A percentile compares a stretch with the other conserved stretches of the same genome.
phyloP scores from a whole-genome alignment of 2,329 filamentous ascomycete species.

The Fusarium mexicanum region DNA sequence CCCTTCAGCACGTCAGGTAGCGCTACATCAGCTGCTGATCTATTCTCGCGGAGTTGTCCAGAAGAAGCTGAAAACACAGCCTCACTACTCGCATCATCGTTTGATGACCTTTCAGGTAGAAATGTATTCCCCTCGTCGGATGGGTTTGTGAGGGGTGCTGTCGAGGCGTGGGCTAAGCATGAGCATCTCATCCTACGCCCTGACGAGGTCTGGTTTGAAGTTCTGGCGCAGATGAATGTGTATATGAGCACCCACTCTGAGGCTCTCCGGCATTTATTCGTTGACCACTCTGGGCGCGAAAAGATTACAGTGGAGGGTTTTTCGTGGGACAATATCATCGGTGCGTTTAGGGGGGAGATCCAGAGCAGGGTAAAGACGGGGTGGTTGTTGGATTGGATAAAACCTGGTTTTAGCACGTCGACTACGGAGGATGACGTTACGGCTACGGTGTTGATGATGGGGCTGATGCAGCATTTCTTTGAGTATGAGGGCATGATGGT shows the following conservation, averaged over 20 bases:
- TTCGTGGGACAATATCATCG: conserved; percentile 42
- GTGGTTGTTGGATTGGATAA: conserved; percentile 55
- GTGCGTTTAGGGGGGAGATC: conserved; percentile 52
- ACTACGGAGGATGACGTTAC: conserved; percentile 51
- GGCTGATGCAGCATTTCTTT: conserved; percentile 54
- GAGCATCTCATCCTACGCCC: conserved; percentile 61
- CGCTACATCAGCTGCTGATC: conserved; percentile 43
- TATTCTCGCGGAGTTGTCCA: conserved; percentile 47
- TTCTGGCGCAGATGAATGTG: conserved; percentile 61
- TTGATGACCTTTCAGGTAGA: conserved; percentile 21
- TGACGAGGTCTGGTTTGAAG: conserved; percentile 65
- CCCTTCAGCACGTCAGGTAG: conserved; percentile 32
- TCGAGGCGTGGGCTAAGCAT: conserved; percentile 61
- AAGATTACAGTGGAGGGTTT: conserved; percentile 48
- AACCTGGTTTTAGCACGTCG: conserved; percentile 55
- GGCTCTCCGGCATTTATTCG: conserved; percentile 56
- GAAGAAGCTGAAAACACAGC: conserved; percentile 44
- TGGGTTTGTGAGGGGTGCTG: conserved; percentile 56
- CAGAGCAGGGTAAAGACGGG: conserved; percentile 51
- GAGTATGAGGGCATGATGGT: conserved; percentile 48
- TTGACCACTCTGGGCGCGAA: conserved; percentile 55
- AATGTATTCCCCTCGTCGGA: conserved; percentile 46
- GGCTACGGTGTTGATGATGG: conserved; percentile 57
- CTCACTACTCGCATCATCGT: conserved; percentile 46
- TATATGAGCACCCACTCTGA: conserved; percentile 61